Conservation (phyloP, 768 basidiomycete species). For the Boletus rubropictus region DNA sequence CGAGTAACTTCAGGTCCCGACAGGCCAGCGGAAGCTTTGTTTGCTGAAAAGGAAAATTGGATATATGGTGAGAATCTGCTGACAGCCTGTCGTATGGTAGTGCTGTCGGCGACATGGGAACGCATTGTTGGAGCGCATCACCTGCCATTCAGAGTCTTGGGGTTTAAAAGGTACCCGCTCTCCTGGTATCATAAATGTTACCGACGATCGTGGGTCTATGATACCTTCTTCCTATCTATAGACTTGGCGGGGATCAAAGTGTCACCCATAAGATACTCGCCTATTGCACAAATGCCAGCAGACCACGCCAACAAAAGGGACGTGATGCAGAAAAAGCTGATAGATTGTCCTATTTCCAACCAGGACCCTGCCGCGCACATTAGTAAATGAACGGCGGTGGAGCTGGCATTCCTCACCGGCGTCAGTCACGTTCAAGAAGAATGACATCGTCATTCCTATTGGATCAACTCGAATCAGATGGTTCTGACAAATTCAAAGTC, state of each 20-base stretch:
- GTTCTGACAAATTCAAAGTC: neutral
- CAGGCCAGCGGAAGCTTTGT: conserved; percentile 1
- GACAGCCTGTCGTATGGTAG: neutral
- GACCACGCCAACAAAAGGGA: conserved; percentile 76
- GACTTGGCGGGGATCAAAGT: conserved; percentile 20
- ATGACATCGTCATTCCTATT: conserved; percentile 73
- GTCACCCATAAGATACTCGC: conserved; percentile 61
- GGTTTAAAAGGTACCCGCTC: neutral
- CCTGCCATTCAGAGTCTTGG: neutral
- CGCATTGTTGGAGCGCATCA: neutral
- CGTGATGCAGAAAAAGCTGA: conserved; percentile 82
- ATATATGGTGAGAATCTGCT: neutral
- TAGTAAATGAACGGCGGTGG: neutral
- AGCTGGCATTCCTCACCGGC: conserved; percentile 43
- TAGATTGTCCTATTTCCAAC: conserved; percentile 86
- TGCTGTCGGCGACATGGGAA: neutral
- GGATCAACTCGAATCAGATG: neutral
- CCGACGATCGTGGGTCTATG: conserved; percentile 24
- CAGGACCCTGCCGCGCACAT: conserved; percentile 53
- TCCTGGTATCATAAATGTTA: conserved; percentile 3
- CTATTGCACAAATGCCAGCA: conserved; percentile 65
- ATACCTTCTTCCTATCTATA: conserved; percentile 17
- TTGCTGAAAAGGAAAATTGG: neutral
- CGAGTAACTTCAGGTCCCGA: neutral
- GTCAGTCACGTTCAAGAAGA: conserved; percentile 81